Evolutionary conservation across 2,329 filamentous ascomycete genomes (phyloP), one percentile per base, ranked within the genome.

Genomic region (Fusarium falciforme): DNA sequence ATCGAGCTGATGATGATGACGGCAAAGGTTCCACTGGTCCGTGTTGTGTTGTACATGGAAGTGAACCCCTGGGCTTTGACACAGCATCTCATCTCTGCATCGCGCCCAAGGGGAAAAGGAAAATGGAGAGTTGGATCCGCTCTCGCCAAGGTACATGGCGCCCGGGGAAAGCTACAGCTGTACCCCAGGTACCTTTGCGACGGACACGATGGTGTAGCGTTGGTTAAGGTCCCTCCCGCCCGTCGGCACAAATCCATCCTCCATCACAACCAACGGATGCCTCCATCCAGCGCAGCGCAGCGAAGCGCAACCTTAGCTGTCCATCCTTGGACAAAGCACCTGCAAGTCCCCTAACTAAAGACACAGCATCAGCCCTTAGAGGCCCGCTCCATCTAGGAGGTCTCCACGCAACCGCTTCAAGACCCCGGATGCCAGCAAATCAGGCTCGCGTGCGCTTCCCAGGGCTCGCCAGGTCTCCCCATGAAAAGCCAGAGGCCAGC

Each of bases 351-450:
- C 17, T 49, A 72, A 54, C 49, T 54, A 31, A 31, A 65, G 38
- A 36, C n/a, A 68, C 25, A 38, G 61, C 36, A 54, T 70, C 59
- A 52, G 68, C 64, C 29, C 54, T 67, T 71, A 65, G 68, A 65
- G 63, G 71, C 58, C 71, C 68, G 58, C 49, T 65, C 71, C 63
- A 54, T 54, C 49, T 44, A 66, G 59, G 71, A 72, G 49, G 62
- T 70, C 64, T 57, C 72, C 72, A 74, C 72, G 62, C 65, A 74
- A 57, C 61, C 71, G 61, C 71, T 74, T 36, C 54, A 66, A 55
- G 71, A 74, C 65, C 72, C 72, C 61, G 38, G 72, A 59, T 64
- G 62, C 64, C 69, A 76, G 75, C 75, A 77, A 78, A 76, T 76
- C 71, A 75, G 67, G 65, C 59, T 67, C 68, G 60, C 52, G 59